Evolutionary conservation across 768 basidiomycete species (phyloP).

Genomic region (Termitomyces bulborhizus): DNA sequence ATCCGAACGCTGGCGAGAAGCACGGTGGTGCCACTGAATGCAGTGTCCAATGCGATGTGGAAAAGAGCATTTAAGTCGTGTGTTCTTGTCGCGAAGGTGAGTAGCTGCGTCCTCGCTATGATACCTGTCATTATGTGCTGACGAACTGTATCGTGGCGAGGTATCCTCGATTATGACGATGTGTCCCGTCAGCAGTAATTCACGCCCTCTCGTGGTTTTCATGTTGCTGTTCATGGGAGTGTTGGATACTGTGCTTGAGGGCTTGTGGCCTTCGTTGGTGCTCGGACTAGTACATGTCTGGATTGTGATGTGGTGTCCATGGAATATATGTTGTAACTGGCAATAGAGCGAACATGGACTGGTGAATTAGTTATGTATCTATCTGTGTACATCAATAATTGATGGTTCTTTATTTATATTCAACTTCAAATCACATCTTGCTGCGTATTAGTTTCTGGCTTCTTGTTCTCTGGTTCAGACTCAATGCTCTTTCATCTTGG

Average conservation of each 20-base stretch:
- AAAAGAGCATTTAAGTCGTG: constrained; percentile 20
- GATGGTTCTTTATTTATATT: too few relatives aligned
- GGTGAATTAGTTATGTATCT: too few relatives aligned
- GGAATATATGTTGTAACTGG: constrained; percentile 6
- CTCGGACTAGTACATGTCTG: constrained; percentile 17
- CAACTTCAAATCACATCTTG: too few relatives aligned
- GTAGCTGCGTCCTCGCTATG: not conserved
- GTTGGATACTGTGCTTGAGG: constrained; percentile 20
- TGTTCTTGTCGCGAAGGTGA: constrained; percentile 22
- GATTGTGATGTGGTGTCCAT: constrained; percentile 11
- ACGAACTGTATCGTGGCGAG: constrained; percentile 2
- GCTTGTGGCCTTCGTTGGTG: constrained; percentile 15
- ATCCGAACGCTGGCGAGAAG: not conserved
- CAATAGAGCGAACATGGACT: not conserved
- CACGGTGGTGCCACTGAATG: not conserved
- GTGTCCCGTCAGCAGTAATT: constrained; percentile 7
- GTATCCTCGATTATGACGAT: constrained; percentile 16
- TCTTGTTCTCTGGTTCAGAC: too few relatives aligned
- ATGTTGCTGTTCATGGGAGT: constrained; percentile 19
- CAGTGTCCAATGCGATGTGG: constrained; percentile 7
- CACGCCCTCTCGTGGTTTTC: constrained; percentile 5
- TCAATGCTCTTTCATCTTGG: too few relatives aligned
- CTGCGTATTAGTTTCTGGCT: too few relatives aligned
- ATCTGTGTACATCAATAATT: too few relatives aligned
- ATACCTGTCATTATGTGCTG: not conserved